Base-by-base conservation (phyloP, 495 filamentous ascomycete genomes). In the Parmelia sp. region DNA sequence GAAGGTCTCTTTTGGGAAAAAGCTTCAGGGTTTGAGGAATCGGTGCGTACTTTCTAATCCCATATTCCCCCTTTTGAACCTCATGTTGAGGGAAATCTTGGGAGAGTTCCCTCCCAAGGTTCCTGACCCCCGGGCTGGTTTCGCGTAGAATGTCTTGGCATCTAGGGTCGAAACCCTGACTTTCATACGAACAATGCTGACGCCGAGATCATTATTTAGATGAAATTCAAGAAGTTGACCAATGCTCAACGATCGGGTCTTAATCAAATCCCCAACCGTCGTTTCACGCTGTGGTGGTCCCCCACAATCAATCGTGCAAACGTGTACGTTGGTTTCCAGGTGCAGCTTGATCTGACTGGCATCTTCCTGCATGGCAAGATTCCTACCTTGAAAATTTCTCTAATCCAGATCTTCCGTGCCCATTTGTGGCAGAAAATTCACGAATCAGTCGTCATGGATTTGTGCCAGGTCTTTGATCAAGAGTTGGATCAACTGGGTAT, bases 391-490 rank as follows among this genome's bases (percentile, higher is more conserved):
- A 99, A 99, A 82, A 99, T 99, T 64, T 96, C 92, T 3, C 78
- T 99, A 60, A 99, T 99, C 69, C 95, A 99, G 76, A 99, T 99
- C 68, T 99, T 99, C 89, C 90, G 95, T 71, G 95, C 95, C 58
- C 95, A 99, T 83, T 87, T 99, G 82, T 99, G 95, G 95, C 95
- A 99, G 75, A 99, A 99, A 82, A 97, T 99, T 58, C 95, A 99
- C 77, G 95, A 99, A 75, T 95, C 91, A 31, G 94, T 99, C 11
- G 93, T 97, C 36, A 99, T 99, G 94, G 94, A 97, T 79, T 77
- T 97, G 71, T 98, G 95, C 71, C 95, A 99, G 74, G 94, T 97
- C n/a, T 96, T 99, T 70, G 95, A 99, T 69, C 94, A 97, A 71
- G 93, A 99, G 74, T 76, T 99, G 62, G 94, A 97, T 75, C 90